These are phyloP conservation scores for Malus fusca DNA, from an alignment of 306 rosid genomes.

Conservation along the genomic window DNA sequence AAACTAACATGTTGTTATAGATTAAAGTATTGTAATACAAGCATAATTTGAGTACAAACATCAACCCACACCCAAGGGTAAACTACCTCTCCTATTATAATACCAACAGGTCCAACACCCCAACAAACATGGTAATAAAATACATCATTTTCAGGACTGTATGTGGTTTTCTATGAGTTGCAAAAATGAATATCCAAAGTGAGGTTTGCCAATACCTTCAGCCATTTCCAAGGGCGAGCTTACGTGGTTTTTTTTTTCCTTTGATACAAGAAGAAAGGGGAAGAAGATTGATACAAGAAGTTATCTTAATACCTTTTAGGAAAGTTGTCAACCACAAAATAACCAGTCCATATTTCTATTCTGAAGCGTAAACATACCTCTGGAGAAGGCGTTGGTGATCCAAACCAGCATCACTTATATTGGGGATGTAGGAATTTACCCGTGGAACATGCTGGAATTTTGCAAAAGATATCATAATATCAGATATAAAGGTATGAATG, in stretches of 20 bases:
- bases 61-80: background rate
- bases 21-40: background rate
- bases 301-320: background rate
- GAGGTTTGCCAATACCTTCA: background rate
- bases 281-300: background rate
- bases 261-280: background rate
- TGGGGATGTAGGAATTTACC: slow-evolving; percentile 71
- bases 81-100: background rate
- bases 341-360: background rate
- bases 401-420: slow-evolving; percentile 59
- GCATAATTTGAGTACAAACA: background rate
- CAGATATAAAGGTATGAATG: slow-evolving; percentile 1
- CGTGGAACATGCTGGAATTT: slow-evolving; percentile 76
- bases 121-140: background rate
- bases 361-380: slow-evolving; percentile 41
- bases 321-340: background rate
- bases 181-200: background rate
- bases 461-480: slow-evolving; percentile 12
- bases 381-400: slow-evolving; percentile 82
- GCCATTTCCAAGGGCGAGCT: background rate
- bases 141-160: background rate
- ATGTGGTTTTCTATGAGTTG: background rate
- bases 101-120: background rate
- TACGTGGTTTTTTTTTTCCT: too few species aligned
- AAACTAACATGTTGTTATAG: background rate